Evolutionary conservation across 1,139 yeast genomes (phyloP).

Genomic region (Chernovozyma aurita): DNA sequence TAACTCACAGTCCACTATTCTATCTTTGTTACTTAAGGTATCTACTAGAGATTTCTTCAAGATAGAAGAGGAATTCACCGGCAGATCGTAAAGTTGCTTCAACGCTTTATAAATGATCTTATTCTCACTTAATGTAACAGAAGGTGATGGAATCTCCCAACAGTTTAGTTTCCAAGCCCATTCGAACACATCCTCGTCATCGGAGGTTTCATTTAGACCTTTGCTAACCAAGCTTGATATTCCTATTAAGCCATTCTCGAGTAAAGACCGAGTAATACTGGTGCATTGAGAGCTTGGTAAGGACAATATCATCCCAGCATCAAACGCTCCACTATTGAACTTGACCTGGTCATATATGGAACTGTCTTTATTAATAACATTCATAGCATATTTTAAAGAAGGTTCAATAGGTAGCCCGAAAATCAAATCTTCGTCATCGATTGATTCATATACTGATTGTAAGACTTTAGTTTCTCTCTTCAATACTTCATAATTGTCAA

Average conservation of each 20-base stretch:
- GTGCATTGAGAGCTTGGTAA: slow-evolving; percentile 2
- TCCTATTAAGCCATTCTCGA: slow-evolving; percentile 46
- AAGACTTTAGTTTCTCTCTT: slow-evolving; percentile 17
- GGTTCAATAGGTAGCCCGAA: slow-evolving; percentile 61
- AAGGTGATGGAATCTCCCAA: slow-evolving; percentile 61
- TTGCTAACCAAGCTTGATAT: slow-evolving; percentile 35
- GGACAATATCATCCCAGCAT: slow-evolving; percentile 30
- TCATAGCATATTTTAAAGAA: slow-evolving; percentile 47
- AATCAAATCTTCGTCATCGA: slow-evolving; percentile 59
- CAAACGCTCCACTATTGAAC: slow-evolving; percentile 55
- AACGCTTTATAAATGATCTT: slow-evolving; percentile 45
- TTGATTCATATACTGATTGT: slow-evolving; percentile 38
- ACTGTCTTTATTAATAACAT: slow-evolving; percentile 31
- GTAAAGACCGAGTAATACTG: slow-evolving; percentile 29
- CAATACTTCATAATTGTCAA: slow-evolving; percentile 7
- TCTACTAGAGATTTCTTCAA: slow-evolving; percentile 18
- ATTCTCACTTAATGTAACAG: slow-evolving; percentile 26
- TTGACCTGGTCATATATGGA: slow-evolving; percentile 40
- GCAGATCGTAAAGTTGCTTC: slow-evolving; percentile 35
- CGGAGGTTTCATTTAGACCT: slow-evolving; percentile 4
- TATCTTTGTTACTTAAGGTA: slow-evolving; percentile 13
- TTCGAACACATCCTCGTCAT: slow-evolving; percentile 20
- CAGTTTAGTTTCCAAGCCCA: slow-evolving; percentile 69
- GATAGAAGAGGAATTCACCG: slow-evolving; percentile 11
- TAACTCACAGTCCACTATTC: slow-evolving; percentile 5